Conservation (phyloP, 805 yeast species). For the Candida pini region DNA sequence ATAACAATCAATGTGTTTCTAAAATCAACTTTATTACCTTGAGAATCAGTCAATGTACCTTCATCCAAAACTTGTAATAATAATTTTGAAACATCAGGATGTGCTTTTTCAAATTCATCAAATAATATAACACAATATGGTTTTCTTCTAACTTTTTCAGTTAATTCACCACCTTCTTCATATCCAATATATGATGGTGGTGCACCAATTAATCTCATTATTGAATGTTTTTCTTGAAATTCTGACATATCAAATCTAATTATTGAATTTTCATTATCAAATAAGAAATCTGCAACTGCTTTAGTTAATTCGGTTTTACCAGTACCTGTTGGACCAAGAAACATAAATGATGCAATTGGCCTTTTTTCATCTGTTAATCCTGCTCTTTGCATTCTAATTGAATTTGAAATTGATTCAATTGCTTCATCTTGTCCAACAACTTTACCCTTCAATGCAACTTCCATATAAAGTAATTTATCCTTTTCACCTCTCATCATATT, state of each 20-base stretch:
- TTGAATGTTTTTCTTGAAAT: conserved; percentile 90
- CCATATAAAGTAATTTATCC: conserved; percentile 87
- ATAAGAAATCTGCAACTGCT: conserved; percentile 84
- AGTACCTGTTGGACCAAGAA: conserved; percentile 97
- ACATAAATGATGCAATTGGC: conserved; percentile 95
- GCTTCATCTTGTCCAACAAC: conserved; percentile 98
- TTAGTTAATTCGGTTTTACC: conserved; percentile 97
- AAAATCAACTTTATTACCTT: conserved; percentile 92
- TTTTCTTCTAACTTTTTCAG: conserved; percentile 92
- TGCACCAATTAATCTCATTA: conserved; percentile 89
- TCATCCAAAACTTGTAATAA: conserved; percentile 91
- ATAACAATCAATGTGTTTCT: conserved; percentile 90
- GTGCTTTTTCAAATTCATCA: conserved; percentile 97
- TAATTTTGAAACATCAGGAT: conserved; percentile 88
- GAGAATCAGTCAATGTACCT: conserved; percentile 90
- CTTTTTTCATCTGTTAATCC: conserved; percentile 91
- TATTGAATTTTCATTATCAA: conserved; percentile 82
- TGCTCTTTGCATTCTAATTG: conserved; percentile 93
- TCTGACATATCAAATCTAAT: conserved; percentile 97
- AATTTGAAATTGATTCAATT: conserved; percentile 81
- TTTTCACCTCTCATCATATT: conserved; percentile 91
- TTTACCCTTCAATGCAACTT: conserved; percentile 61
- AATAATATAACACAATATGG: conserved; percentile 91
- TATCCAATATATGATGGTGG: conserved; percentile 98
- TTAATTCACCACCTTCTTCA: conserved; percentile 93